Percentiles rank a stretch among this genome's conserved stretches.
Evolutionary conservation across 805 yeast genomes (phyloP).

Genomic region (Wickerhamiella sorbophila): DNA sequence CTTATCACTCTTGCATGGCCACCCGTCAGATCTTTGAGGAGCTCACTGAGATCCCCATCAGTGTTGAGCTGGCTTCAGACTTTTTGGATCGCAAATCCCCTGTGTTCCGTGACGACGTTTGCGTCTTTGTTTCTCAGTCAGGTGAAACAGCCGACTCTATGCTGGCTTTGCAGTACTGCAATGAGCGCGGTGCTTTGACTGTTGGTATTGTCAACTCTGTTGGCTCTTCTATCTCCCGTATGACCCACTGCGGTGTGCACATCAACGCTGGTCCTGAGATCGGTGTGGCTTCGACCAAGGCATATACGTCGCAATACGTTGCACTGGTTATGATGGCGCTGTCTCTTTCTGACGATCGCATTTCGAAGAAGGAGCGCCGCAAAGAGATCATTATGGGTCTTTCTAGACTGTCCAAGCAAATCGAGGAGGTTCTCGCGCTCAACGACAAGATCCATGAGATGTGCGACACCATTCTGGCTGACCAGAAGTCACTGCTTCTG

Average conservation of each 20-base stretch:
- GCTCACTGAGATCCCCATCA: slow-evolving; percentile 48
- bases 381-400: slow-evolving; percentile 76
- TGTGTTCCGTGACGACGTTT: slow-evolving; percentile 96
- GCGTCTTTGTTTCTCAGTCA: slow-evolving; percentile 94
- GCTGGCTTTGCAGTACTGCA: slow-evolving; percentile 87
- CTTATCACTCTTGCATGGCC: slow-evolving; percentile 96
- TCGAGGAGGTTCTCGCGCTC: slow-evolving; percentile 57
- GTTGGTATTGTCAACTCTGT: slow-evolving; percentile 96
- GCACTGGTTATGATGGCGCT: slow-evolving; percentile 95
- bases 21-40: slow-evolving; percentile 95
- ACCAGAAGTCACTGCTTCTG: slow-evolving; percentile 73
- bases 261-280: slow-evolving; percentile 99
- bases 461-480: slow-evolving; percentile 57
- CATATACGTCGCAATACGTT: slow-evolving; percentile 95
- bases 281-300: slow-evolving; percentile 98
- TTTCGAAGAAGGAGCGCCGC: slow-evolving; percentile 64
- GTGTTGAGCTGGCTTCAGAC: slow-evolving; percentile 23
- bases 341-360: slow-evolving; percentile 82
- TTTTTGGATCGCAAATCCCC: slow-evolving; percentile 80
- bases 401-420: slow-evolving; percentile 71
- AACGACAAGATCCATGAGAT: slow-evolving; percentile 61
- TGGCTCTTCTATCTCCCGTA: slow-evolving; percentile 93
- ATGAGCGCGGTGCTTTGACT: slow-evolving; percentile 92
- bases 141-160: slow-evolving; percentile 98
- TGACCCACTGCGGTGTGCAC: slow-evolving; percentile 98